phyloP scores from a whole-genome alignment of 805 yeast species.

The Metschnikowia baotianmanensis region DNA sequence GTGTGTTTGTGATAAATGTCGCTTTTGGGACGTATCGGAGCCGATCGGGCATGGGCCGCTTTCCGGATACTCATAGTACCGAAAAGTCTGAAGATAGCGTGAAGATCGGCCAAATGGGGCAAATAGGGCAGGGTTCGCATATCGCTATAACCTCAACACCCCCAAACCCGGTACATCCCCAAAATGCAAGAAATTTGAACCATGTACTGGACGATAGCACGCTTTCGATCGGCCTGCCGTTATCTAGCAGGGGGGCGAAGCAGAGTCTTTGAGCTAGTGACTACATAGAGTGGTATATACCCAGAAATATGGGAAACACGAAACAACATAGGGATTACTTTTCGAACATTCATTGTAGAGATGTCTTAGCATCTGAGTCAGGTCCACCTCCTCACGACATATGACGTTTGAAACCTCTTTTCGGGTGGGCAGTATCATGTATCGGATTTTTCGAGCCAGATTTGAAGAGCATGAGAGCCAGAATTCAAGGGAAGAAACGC shows the following conservation, averaged over 20 bases:
- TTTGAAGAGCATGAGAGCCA: no score
- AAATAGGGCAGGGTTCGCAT: conserved; percentile 1
- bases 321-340: no score
- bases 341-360: no score
- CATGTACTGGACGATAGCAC: conserved; percentile 9
- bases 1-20: conserved; percentile 48
- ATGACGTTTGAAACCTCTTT: no score
- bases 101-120: background rate
- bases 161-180: conserved; percentile 7
- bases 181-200: background rate
- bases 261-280: no score
- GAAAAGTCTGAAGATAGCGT: background rate
- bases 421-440: no score
- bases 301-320: no score
- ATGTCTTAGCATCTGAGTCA: no score
- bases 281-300: no score
- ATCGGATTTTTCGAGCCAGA: no score
- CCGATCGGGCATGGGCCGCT: conserved; percentile 1
- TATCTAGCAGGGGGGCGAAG: conserved; percentile 8
- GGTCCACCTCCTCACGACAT: no score
- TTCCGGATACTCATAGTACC: background rate
- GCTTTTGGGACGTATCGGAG: conserved; percentile 14
- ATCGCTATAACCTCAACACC: conserved; percentile 9
- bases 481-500: no score
- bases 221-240: conserved; percentile 11